Evolutionary conservation across 139 green algal genomes (phyloP).

Genomic region (Choricystis sp.): DNA sequence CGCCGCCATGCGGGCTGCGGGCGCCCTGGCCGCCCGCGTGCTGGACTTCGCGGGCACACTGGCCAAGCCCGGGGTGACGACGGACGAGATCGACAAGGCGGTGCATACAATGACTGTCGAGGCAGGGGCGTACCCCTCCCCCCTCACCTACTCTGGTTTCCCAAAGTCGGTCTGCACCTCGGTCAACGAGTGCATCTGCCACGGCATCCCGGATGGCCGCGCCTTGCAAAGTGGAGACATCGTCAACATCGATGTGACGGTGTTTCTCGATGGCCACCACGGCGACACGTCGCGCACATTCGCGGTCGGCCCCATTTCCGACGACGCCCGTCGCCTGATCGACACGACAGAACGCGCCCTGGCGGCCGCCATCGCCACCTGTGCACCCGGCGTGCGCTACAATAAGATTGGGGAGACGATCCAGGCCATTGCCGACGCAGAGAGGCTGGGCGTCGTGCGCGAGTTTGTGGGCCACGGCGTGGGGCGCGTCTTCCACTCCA

Average conservation of each 20-base stretch:
- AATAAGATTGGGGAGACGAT: constrained; percentile 66
- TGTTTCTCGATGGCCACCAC: constrained; percentile 90
- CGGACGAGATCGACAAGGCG: constrained; percentile 80
- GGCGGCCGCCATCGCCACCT: constrained; percentile 56
- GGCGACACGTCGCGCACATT: constrained; percentile 82
- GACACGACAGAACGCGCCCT: constrained; percentile 58
- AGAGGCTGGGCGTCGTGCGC: constrained; percentile 43
- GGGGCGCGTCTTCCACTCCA: constrained; percentile 73
- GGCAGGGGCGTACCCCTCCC: constrained; percentile 81
- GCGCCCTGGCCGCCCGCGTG: constrained; percentile 73
- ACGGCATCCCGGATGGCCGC: constrained; percentile 69
- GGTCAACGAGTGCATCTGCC: constrained; percentile 96
- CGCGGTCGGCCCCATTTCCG: constrained; percentile 42
- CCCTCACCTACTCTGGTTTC: constrained; percentile 70
- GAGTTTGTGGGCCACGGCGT: constrained; percentile 93
- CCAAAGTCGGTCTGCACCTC: constrained; percentile 95
- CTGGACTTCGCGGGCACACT: constrained; percentile 54
- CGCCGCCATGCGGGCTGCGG: constrained; percentile 61
- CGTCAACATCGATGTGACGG: constrained; percentile 95
- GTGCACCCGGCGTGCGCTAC: constrained; percentile 58
- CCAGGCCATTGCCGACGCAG: constrained; percentile 52
- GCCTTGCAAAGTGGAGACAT: constrained; percentile 73
- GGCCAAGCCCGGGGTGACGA: constrained; percentile 70
- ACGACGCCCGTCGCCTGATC: constrained; percentile 43
- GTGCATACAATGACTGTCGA: constrained; percentile 68